phyloP scores from a whole-genome alignment of 768 basidiomycete genomes.

The Calocera cornea region DNA sequence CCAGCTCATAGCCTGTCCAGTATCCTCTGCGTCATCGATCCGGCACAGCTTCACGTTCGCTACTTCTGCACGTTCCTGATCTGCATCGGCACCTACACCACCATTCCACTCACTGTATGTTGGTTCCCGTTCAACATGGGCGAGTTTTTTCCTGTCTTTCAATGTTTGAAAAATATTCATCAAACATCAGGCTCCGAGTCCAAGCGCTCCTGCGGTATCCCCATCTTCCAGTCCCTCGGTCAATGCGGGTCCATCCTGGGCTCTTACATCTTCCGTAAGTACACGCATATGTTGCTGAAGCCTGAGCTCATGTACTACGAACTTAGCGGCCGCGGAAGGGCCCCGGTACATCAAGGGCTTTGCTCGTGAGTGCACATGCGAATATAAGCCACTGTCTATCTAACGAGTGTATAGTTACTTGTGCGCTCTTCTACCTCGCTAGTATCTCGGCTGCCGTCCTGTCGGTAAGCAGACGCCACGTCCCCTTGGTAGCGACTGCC shows the following conservation, averaged over 20 bases:
- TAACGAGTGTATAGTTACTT: neutral
- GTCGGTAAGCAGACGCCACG: neutral
- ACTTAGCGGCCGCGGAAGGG: conserved; percentile 35
- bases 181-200: conserved; percentile 50
- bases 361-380: neutral
- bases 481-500: neutral
- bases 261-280: conserved; percentile 44
- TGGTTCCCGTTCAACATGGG: conserved; percentile 39
- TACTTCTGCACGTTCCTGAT: conserved; percentile 73
- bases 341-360: conserved; percentile 34
- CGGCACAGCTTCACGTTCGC: conserved; percentile 42
- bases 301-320: too few species aligned
- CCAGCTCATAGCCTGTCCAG: too few species aligned
- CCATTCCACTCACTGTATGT: conserved; percentile 57
- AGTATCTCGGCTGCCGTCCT: neutral
- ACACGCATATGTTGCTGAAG: too few species aligned
- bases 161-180: too few species aligned
- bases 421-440: neutral
- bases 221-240: conserved; percentile 67
- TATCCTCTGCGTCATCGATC: conserved; percentile 41
- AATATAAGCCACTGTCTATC: too few species aligned
- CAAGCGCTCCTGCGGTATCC: conserved; percentile 61
- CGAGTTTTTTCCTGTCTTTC: too few species aligned
- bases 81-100: conserved; percentile 61
- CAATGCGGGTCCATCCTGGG: conserved; percentile 60